Evolutionary conservation across 257 asterid genomes (phyloP), one percentile per base, ranked within the genome.

Genomic region (Rehmannia glutinosa): DNA sequence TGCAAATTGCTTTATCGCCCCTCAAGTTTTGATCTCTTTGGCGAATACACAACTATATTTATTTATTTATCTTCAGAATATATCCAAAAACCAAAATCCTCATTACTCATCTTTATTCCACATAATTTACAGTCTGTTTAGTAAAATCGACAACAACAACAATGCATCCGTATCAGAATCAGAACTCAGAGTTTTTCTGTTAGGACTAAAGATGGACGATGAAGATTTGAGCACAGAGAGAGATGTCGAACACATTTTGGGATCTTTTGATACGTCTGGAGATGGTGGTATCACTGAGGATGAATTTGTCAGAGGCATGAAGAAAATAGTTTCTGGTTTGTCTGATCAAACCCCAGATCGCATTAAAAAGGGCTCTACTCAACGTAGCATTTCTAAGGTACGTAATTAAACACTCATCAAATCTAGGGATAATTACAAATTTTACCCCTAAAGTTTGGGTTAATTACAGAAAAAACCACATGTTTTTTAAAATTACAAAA

Each of bases 151-250:
- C 70, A 72, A 51, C 68, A 62, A 80, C 80, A 63, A 41, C 0
- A 72, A 61, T 61, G 61, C 62, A 63, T 69, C 79, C 2, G 64
- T 85, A 23, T 80, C 88, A 47, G 77, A 84, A 46, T 58, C 80
- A 30, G 91, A 85, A 42, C 82, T 85, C 53, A 71, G 88, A 51
- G 91, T 83, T 23, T 27, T 85, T 65, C 82, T 85, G 65, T 65
- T 85, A 20, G 91, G 88, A 69, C 41, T 80, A 5, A 75, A 28
- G 27, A 68, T 82, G 53, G 80, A 81, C 17, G 80, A 76, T 1
- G 75, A 70, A 21, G 84, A 85, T 42, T 33, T 79, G 49, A 62
- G 77, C 70, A 70, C 69, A 11, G 79, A 75, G 3, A 77, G 81
- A 67, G 87, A 82, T 43, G 81, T 84, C 1, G 84, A 84, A 17